Evolutionary conservation across 768 basidiomycete species (phyloP).

Genomic region (Xerocomellus amylosporus): DNA sequence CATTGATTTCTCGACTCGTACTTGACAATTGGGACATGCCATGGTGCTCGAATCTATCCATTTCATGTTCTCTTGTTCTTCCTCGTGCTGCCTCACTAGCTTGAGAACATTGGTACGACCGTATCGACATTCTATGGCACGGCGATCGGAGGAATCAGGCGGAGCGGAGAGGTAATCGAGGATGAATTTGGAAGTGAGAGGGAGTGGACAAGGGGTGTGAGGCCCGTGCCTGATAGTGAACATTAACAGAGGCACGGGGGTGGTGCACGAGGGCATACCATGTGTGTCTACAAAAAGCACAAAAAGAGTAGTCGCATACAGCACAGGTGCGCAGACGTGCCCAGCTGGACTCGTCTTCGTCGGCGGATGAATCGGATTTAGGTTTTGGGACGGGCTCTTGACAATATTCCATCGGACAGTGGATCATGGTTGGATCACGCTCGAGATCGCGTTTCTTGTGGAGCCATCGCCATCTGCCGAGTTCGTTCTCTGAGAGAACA

Average conservation of each 20-base stretch:
- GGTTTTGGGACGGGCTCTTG: slow-evolving; percentile 76
- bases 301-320: slow-evolving; percentile 74
- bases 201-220: slow-evolving; percentile 64
- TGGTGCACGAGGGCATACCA: slow-evolving; percentile 48
- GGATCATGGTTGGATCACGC: slow-evolving; percentile 72
- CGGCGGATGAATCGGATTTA: slow-evolving; percentile 24
- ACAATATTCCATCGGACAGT: slow-evolving; percentile 79
- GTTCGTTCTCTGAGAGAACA: slow-evolving; percentile 62
- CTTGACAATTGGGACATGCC: slow-evolving; percentile 68
- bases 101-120: slow-evolving; percentile 59
- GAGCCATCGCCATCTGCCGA: slow-evolving; percentile 76
- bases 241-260: slow-evolving; percentile 1
- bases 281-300: slow-evolving; percentile 75
- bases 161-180: slow-evolving; percentile 61
- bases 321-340: slow-evolving; percentile 69
- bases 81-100: slow-evolving; percentile 61
- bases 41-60: slow-evolving; percentile 73
- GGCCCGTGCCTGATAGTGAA: slow-evolving; percentile 72
- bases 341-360: slow-evolving; percentile 62
- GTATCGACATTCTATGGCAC: slow-evolving; percentile 56
- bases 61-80: slow-evolving; percentile 69
- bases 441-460: slow-evolving; percentile 70
- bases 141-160: slow-evolving; percentile 49
- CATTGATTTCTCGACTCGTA: slow-evolving; percentile 69
- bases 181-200: slow-evolving; percentile 62